Percentiles rank a stretch among this genome's conserved stretches.
phyloP scores from a whole-genome alignment of 768 basidiomycete species.

The Boletus subcaerulescens region DNA sequence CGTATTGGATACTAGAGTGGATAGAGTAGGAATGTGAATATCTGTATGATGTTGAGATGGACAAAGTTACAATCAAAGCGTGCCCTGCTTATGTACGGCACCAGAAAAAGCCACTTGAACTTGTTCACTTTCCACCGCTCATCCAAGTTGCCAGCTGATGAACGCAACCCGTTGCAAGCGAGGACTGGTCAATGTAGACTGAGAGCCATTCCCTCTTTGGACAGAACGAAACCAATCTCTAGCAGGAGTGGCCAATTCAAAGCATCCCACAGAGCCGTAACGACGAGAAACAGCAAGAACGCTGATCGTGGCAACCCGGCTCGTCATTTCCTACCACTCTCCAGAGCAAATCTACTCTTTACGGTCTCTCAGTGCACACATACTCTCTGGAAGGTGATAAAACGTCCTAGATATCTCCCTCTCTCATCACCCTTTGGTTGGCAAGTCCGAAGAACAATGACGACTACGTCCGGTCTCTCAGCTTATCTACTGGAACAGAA shows the following conservation, averaged over 20 bases:
- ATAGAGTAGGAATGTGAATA: neutral
- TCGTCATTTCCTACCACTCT: neutral
- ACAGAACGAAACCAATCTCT: neutral
- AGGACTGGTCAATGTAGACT: neutral
- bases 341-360: neutral
- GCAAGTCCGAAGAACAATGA: constrained; percentile 16
- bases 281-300: neutral
- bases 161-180: neutral
- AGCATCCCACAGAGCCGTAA: neutral
- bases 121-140: neutral
- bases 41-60: neutral
- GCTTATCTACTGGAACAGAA: constrained; percentile 50
- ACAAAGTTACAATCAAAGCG: no score
- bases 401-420: neutral
- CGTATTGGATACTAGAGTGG: neutral
- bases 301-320: neutral
- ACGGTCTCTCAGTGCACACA: neutral
- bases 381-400: neutral
- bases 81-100: neutral
- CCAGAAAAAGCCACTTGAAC: neutral
- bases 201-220: neutral
- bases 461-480: constrained; percentile 28
- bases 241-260: neutral
- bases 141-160: neutral
- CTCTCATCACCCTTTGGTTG: neutral